Base-by-base conservation (phyloP, 495 filamentous ascomycete species). In the Aspergillus funiculosus region DNA sequence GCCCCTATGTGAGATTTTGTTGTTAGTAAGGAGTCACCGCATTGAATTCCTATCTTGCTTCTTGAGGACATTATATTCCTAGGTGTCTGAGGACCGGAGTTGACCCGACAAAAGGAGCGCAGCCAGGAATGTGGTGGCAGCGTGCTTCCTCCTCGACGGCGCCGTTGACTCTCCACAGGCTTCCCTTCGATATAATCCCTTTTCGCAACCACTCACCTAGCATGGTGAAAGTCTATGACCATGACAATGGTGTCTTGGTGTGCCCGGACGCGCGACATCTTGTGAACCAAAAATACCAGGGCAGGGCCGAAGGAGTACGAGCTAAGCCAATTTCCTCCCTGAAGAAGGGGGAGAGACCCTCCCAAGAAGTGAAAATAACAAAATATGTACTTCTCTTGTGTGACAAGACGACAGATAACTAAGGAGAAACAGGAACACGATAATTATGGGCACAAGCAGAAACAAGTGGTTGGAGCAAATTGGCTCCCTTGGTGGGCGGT, bases 161-260 rank as follows among this genome's bases (percentile, higher is more conserved):
- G 7, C 28, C 15, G 28, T 4, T 29, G 13, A 28, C 10, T 42
- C n/a, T 8, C 19, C 42, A 46, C 38, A 22, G 7, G 32, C 22
- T 14, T 37, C 18, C 22, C 35, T 20, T 29, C 15, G 11, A 20
- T 13, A 13, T 14, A 11, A 8, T 31, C 10, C 6, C 8, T 28
- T 32, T 20, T 19, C 25, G 8, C 11, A 39, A 27, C 19, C 6
- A 66, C 72, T 61, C 53, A 86, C 83, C 79, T 80, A 52, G 89
- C 89, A 74, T 98, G 92, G 73, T 98, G 91, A 63, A 98, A 97
- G 64, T 88, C 90, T 51, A 98, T 90, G 49, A 98, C 85, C 64
- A 84, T 81, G 40, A 96, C 86, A 64, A 96, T 70, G 25, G 74
- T 74, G 54, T 60, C 64, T 63, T 62, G 66, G 42, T 58, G 62